A percentile compares a stretch with the other conserved stretches of the same genome.
Evolutionary conservation across 768 basidiomycete genomes (phyloP).

Genomic region (Auriscalpium orientale): DNA sequence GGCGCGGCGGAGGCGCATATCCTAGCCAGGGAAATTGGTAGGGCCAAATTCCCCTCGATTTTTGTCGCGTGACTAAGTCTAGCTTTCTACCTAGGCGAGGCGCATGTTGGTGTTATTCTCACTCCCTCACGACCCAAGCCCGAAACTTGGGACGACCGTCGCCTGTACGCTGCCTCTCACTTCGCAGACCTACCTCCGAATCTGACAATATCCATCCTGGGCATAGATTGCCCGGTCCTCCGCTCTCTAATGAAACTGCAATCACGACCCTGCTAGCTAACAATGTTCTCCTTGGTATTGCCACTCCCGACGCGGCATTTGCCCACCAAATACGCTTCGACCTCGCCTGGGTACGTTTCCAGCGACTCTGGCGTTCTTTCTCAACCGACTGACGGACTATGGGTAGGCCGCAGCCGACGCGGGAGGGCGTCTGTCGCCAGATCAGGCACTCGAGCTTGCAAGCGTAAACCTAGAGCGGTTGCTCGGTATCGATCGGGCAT

Average conservation of each 20-base stretch:
- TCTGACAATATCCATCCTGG: slow-evolving; percentile 4
- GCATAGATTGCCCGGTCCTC: slow-evolving; percentile 59
- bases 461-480: slow-evolving; percentile 37
- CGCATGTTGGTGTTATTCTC: slow-evolving; percentile 72
- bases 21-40: slow-evolving; percentile 53
- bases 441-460: slow-evolving; percentile 29
- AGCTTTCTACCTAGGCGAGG: slow-evolving; percentile 30
- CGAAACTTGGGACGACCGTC: slow-evolving; percentile 50
- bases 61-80: too few species aligned
- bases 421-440: slow-evolving; percentile 28
- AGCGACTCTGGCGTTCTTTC: neutral
- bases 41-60: too few species aligned
- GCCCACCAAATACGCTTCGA: slow-evolving; percentile 31
- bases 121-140: slow-evolving; percentile 58
- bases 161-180: slow-evolving; percentile 39
- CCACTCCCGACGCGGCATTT: slow-evolving; percentile 29
- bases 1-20: slow-evolving; percentile 58
- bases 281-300: slow-evolving; percentile 59
- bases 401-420: slow-evolving; percentile 34
- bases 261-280: slow-evolving; percentile 46
- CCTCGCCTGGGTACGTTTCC: slow-evolving; percentile 28
- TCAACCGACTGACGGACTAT: neutral
- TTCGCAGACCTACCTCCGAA: neutral
- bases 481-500: slow-evolving; percentile 24
- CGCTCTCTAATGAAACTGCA: slow-evolving; percentile 44